A percentile compares a stretch with the other conserved stretches of the same genome.
These are phyloP conservation scores for Moricandia arvensis DNA, from an alignment of 345 rosid species.

Conservation along the genomic window DNA sequence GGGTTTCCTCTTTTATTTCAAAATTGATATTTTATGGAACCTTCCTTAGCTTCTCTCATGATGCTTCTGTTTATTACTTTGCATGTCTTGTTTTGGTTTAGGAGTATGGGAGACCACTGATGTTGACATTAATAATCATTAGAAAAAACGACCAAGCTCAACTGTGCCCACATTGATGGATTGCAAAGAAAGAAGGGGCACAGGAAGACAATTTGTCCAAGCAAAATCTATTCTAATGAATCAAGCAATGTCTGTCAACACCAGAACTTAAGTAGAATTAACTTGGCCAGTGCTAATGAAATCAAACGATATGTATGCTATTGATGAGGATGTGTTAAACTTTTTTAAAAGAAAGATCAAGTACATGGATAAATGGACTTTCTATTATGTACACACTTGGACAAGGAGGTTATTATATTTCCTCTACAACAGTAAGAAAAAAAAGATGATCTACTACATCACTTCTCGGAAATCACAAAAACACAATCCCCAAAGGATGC, in stretches of 20 bases:
- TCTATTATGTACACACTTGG: constrained; percentile 25
- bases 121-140: neutral
- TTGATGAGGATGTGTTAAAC: constrained; percentile 12
- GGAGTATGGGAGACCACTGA: neutral
- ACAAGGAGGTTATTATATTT: neutral
- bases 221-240: neutral
- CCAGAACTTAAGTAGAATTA: neutral
- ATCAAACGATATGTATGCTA: neutral
- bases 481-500: constrained; percentile 34
- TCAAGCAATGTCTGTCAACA: neutral
- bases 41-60: neutral
- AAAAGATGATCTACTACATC: constrained; percentile 22
- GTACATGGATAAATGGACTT: neutral
- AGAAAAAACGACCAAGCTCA: neutral
- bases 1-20: neutral
- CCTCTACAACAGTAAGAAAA: neutral
- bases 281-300: constrained; percentile 26
- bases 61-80: neutral
- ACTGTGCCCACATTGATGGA: neutral
- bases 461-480: constrained; percentile 30
- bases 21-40: neutral
- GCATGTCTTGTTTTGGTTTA: neutral
- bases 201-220: neutral
- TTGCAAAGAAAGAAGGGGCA: neutral
- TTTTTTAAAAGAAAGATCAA: neutral